Evolutionary conservation across 495 filamentous ascomycete species (phyloP), one percentile per base, ranked within the genome.

Genomic region (Penicillium salamii): DNA sequence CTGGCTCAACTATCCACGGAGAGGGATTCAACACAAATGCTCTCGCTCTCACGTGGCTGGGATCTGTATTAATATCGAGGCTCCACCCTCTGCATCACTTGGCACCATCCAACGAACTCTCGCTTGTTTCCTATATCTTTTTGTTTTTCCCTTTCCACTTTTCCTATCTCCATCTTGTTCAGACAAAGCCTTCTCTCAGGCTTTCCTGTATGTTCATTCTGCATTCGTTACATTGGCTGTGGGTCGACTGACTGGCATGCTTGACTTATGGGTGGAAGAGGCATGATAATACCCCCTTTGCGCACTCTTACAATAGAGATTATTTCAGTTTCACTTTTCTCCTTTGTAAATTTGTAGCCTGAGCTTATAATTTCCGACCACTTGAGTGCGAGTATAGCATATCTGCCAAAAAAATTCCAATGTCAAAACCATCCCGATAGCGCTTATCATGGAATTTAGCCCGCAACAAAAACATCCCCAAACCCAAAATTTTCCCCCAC

Each of bases 21-120:
- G n/a, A n/a, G n/a, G n/a, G n/a, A n/a, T n/a, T n/a, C 29, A 32
- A 11, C 29, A 32, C 7, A 5, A 3, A 34, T 24, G 7, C 23
- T 26, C 23, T 26, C 23, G 23, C 23, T 26, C 23, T 26, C 23
- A 8, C 8, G 23, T 26, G 26, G 46, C 39, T 43, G 18, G 48
- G 41, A 47, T 45, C 49, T 68, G 65, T 68, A 68, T 60, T 66
- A 58, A 56, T 66, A 68, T 56, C 57, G 52, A 23, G 42, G 26
- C 21, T 51, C 34, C 41, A 54, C 23, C 24, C 38, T 45, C 35
- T 24, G 50, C 49, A 53, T 63, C 42, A 40, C 21, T 51, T 50
- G 42, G 41, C 39, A 28, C 29, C 11, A 36, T 45, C 41, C 33
- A 31, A 28, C 39, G 28, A 54, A 52, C 55, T 42, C 51, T 61